phyloP scores from a whole-genome alignment of 2,329 filamentous ascomycete species.

The Monosporascus sp. region DNA sequence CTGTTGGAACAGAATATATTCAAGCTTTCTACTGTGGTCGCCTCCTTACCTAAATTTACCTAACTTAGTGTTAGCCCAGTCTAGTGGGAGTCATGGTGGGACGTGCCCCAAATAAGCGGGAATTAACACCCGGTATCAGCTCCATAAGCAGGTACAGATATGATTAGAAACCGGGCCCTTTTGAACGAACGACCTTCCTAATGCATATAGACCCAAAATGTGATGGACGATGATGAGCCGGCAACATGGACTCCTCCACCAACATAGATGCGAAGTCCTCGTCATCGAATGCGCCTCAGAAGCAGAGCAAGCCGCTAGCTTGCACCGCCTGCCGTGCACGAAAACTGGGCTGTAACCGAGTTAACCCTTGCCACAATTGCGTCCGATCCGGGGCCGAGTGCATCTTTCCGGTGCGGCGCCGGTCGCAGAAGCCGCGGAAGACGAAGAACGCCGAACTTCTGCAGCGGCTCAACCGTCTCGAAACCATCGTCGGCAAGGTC shows the following conservation, averaged over 20 bases:
- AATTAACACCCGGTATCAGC: too few species aligned
- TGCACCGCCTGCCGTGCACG: constrained; percentile 59
- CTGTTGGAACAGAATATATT: too few species aligned
- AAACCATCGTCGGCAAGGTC: constrained; percentile 39
- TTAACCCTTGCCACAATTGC: constrained; percentile 51
- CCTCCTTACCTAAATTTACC: too few species aligned
- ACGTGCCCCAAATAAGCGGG: too few species aligned
- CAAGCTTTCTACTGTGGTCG: too few species aligned
- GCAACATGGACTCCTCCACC: neutral
- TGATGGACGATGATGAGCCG: neutral
- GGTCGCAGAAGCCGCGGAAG: constrained; percentile 33
- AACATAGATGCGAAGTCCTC: neutral
- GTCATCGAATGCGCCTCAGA: neutral
- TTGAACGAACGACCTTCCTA: too few species aligned
- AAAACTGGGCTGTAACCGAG: constrained; percentile 56
- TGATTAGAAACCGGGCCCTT: too few species aligned
- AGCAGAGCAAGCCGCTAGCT: constrained; percentile 32
- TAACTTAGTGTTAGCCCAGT: too few species aligned
- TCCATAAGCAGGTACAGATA: too few species aligned
- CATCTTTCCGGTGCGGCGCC: constrained; percentile 39
- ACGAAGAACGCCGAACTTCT: constrained; percentile 39
- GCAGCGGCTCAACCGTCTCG: constrained; percentile 37
- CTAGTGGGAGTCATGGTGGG: too few species aligned
- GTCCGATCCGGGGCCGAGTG: constrained; percentile 41
- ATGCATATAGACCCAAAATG: too few species aligned